Evolutionary conservation across 116 monocot genomes (phyloP).

Genomic region (Phalaenopsis hybrid): DNA sequence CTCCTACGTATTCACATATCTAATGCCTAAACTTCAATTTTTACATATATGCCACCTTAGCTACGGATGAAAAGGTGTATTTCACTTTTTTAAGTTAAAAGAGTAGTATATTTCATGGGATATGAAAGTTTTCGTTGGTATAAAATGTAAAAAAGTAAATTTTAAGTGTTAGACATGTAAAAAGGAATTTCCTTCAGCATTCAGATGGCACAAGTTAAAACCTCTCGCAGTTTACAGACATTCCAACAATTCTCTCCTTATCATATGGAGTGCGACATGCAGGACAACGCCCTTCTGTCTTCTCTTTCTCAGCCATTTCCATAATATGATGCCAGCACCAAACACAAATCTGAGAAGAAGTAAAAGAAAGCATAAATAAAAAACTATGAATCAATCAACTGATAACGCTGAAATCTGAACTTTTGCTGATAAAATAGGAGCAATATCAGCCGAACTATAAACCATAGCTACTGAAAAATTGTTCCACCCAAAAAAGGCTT

Average conservation of each 20-base stretch:
- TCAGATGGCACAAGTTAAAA: slow-evolving; percentile 4
- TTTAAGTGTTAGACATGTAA: too few species aligned
- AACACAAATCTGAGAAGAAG: slow-evolving; percentile 39
- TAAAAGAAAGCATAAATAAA: not conserved
- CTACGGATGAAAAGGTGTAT: too few species aligned
- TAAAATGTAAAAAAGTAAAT: too few species aligned
- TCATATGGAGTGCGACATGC: slow-evolving; percentile 46
- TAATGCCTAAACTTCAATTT: too few species aligned
- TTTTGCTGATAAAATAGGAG: not conserved
- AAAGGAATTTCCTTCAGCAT: not conserved
- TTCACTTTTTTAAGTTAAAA: too few species aligned
- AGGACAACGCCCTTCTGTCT: slow-evolving; percentile 43
- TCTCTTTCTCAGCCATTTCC: slow-evolving; percentile 53
- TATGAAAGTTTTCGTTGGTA: too few species aligned
- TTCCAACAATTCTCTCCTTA: slow-evolving; percentile 45
- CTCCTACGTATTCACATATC: too few species aligned
- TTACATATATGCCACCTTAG: too few species aligned
- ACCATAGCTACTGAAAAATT: not conserved
- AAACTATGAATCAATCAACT: not conserved
- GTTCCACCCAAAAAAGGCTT: not conserved
- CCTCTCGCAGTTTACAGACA: slow-evolving; percentile 45
- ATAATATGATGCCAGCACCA: slow-evolving; percentile 63
- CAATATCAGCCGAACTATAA: not conserved
- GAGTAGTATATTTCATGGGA: too few species aligned
- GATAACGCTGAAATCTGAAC: not conserved